Conservation (phyloP, 495 filamentous ascomycete species). For the Podospora tetraspora region DNA sequence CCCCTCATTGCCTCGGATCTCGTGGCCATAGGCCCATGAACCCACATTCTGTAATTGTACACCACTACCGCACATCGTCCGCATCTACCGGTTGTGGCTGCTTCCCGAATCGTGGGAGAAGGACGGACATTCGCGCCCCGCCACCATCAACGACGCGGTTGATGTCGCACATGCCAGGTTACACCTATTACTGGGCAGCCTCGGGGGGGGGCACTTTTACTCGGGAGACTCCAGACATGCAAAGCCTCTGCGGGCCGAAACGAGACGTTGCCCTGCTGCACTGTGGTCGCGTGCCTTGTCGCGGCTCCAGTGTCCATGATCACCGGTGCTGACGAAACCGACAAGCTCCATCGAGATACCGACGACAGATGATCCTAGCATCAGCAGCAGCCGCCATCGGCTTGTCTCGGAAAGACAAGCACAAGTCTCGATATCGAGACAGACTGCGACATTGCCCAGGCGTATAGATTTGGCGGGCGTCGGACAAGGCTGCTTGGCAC, state of each 20-base stretch:
- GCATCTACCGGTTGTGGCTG: slow-evolving; percentile 15
- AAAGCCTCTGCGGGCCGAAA: background rate
- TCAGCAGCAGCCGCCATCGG: background rate
- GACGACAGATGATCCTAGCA: background rate
- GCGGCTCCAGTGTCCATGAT: background rate
- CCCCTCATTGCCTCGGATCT: background rate
- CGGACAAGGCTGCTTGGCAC: slow-evolving; percentile 28
- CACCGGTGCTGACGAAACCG: background rate
- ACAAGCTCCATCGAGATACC: background rate
- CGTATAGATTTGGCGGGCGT: slow-evolving; percentile 20
- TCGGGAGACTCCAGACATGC: background rate
- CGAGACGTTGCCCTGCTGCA: background rate
- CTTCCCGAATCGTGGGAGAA: slow-evolving; percentile 12
- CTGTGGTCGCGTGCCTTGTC: background rate
- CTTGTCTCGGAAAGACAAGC: background rate
- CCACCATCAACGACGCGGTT: background rate
- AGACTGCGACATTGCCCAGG: slow-evolving; percentile 27
- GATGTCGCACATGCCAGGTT: background rate
- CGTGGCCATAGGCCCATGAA: background rate
- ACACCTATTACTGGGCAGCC: background rate
- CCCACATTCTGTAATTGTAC: background rate
- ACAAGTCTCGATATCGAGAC: background rate
- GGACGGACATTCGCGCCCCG: background rate
- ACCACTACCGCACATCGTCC: background rate
- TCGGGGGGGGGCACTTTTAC: background rate